Conservation (phyloP, 805 yeast genomes). For the Candida coleopterorum region DNA sequence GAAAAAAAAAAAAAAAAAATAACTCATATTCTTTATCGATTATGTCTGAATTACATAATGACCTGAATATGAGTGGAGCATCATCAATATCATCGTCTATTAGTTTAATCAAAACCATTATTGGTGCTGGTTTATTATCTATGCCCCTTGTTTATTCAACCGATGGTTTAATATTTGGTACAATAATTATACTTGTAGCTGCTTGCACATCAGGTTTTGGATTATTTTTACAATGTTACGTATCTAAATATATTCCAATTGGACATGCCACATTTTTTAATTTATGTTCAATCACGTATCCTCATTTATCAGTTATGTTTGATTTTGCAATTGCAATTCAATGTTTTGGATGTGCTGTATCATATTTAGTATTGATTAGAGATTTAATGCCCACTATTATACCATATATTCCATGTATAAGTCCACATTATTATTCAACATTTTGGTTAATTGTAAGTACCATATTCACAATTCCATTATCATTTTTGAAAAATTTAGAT, state of each 20-base stretch:
- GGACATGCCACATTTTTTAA: constrained; percentile 71
- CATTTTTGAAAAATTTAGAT: constrained; percentile 70
- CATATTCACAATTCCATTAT: constrained; percentile 50
- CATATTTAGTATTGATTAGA: constrained; percentile 66
- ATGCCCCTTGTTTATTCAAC: constrained; percentile 68
- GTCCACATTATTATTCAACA: constrained; percentile 31
- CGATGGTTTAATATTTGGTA: constrained; percentile 62
- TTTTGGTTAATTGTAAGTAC: constrained; percentile 58
- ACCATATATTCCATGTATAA: constrained; percentile 17
- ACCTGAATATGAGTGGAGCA: constrained; percentile 27
- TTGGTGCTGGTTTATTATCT: constrained; percentile 78
- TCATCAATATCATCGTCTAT: constrained; percentile 56
- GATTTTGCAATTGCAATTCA: constrained; percentile 67
- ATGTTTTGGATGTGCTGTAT: constrained; percentile 67
- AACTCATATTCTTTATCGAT: too few species aligned
- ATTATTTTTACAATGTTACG: constrained; percentile 54
- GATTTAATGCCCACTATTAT: constrained; percentile 64
- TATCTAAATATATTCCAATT: constrained; percentile 49
- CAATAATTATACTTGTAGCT: constrained; percentile 51
- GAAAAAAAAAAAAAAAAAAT: too few species aligned
- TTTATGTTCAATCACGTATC: constrained; percentile 59
- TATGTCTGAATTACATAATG: too few species aligned
- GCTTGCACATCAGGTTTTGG: constrained; percentile 68
- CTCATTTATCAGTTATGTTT: constrained; percentile 55
- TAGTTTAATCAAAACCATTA: constrained; percentile 68